phyloP scores from a whole-genome alignment of 768 basidiomycete species.

The Suillus decipiens region DNA sequence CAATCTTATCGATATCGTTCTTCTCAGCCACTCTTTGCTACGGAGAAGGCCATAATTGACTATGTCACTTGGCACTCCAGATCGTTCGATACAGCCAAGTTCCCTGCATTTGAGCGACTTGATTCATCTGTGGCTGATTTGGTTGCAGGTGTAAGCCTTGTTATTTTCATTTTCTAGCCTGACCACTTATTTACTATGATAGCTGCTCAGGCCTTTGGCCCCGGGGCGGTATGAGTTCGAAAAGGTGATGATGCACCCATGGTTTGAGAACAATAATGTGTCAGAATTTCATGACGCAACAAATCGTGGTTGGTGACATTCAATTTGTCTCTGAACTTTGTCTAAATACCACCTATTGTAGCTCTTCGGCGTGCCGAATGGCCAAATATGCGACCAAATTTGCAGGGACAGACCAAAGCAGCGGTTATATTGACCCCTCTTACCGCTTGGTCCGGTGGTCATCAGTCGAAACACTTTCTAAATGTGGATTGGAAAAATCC shows the following conservation, averaged over 20 bases:
- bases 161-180: background rate
- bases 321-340: background rate
- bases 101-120: conserved; percentile 28
- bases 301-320: conserved; percentile 20
- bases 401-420: background rate
- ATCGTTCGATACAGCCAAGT: conserved; percentile 10
- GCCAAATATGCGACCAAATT: background rate
- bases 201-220: background rate
- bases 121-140: conserved; percentile 26
- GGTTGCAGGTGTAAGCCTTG: conserved; percentile 31
- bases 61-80: conserved; percentile 23
- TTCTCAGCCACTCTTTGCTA: conserved; percentile 29
- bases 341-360: background rate
- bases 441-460: background rate
- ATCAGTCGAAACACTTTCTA: background rate
- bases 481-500: conserved; percentile 6
- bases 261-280: conserved; percentile 13
- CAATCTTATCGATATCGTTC: background rate
- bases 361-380: conserved; percentile 1
- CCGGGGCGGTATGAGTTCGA: background rate
- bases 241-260: conserved; percentile 6
- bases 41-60: conserved; percentile 24
- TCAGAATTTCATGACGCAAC: conserved; percentile 26
- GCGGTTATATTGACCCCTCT: background rate
- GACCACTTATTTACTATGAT: background rate